Conservation (phyloP, 352 stramenopile genomes). For the Pythium monospermum region DNA sequence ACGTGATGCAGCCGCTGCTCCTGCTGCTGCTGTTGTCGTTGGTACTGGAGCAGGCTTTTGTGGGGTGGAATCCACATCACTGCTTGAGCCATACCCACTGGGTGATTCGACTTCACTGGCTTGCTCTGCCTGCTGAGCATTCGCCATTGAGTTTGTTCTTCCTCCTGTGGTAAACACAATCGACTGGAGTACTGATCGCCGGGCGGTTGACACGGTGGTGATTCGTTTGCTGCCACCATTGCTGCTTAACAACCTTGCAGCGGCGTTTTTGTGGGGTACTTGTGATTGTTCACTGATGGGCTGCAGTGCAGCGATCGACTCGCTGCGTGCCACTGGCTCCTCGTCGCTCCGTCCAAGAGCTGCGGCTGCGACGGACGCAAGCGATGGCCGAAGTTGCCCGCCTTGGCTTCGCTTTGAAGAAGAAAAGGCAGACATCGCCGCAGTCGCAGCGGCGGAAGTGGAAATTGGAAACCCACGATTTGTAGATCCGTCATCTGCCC, state of each 20-base stretch:
- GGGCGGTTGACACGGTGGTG: constrained; percentile 13
- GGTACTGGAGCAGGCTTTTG: not conserved
- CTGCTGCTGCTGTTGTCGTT: not conserved
- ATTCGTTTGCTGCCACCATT: constrained; percentile 6
- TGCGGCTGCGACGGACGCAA: constrained; percentile 10
- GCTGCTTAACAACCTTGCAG: not conserved
- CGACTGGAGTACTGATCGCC: constrained; percentile 12
- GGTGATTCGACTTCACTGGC: not conserved
- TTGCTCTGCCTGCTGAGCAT: too few species aligned
- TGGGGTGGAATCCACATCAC: not conserved
- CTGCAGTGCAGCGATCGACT: not conserved
- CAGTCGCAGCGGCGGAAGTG: too few species aligned
- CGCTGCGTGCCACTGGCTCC: not conserved
- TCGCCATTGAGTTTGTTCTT: not conserved
- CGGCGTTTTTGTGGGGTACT: not conserved
- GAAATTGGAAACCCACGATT: too few species aligned
- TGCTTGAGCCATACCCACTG: too few species aligned
- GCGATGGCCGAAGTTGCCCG: constrained; percentile 8
- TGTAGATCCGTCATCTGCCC: too few species aligned
- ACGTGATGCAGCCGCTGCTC: not conserved
- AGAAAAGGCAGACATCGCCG: too few species aligned
- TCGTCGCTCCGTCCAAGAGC: not conserved
- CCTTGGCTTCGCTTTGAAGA: too few species aligned
- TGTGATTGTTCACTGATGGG: not conserved
- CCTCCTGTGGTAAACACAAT: constrained; percentile 10